These are phyloP conservation scores for Yamadazyma friedrichii DNA, from an alignment of 1,139 yeast genomes.

Conservation along the genomic window DNA sequence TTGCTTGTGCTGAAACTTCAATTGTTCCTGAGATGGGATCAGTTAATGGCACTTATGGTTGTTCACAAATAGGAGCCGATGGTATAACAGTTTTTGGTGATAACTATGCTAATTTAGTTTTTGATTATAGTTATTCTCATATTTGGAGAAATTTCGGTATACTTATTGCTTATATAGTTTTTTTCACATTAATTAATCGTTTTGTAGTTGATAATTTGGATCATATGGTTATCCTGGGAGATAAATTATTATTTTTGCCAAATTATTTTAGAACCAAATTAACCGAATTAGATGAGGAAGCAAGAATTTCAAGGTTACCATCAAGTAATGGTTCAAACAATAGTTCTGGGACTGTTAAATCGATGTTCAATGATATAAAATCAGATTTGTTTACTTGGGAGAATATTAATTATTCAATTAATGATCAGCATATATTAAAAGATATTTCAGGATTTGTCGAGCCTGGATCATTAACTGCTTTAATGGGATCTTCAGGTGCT, in stretches of 20 bases:
- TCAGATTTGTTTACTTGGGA: conserved; percentile 24
- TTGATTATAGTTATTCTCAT: conserved; percentile 42
- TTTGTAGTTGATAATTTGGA: conserved; percentile 47
- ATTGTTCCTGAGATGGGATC: not conserved
- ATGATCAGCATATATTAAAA: conserved; percentile 40
- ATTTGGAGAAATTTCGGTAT: conserved; percentile 71
- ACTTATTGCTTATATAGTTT: conserved; percentile 24
- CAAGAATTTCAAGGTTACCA: not conserved
- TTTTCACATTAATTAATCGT: conserved; percentile 45
- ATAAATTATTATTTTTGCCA: conserved; percentile 53
- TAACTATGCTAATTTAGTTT: conserved; percentile 42
- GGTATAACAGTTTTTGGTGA: conserved; percentile 52
- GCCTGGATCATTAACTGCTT: conserved; percentile 70
- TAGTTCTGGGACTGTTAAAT: too few species aligned
- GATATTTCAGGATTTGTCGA: conserved; percentile 62
- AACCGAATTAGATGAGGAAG: not conserved
- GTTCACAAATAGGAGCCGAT: conserved; percentile 50
- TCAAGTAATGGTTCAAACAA: conserved; percentile 15
- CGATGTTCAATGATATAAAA: conserved; percentile 15
- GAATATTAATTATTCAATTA: conserved; percentile 33
- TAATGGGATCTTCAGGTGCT: conserved; percentile 73
- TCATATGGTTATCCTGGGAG: conserved; percentile 57
- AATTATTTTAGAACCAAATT: conserved; percentile 9
- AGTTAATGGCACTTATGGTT: conserved; percentile 37
- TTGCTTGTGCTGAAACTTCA: conserved; percentile 43